These are phyloP conservation scores for Tuber melanosporum DNA, from an alignment of 495 filamentous ascomycete genomes.

Conservation along the genomic window DNA sequence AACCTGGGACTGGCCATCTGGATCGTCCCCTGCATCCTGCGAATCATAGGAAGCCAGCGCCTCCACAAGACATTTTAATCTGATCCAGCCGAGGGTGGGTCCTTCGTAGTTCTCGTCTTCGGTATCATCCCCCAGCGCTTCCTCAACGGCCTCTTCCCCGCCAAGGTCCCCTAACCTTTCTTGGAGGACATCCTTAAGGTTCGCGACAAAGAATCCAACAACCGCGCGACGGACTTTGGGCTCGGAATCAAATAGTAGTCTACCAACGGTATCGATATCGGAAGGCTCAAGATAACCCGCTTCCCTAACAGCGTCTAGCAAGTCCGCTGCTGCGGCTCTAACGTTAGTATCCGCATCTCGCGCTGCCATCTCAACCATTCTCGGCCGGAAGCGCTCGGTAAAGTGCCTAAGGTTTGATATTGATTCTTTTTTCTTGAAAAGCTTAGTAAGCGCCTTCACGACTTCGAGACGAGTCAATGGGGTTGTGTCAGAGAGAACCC, in stretches of 20 bases:
- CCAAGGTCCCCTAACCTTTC: constrained; percentile 75
- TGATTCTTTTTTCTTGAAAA: constrained; percentile 70
- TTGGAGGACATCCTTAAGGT: constrained; percentile 74
- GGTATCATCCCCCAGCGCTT: constrained; percentile 54
- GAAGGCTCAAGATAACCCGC: constrained; percentile 80
- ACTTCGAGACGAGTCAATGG: constrained; percentile 65
- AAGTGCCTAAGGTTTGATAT: constrained; percentile 73
- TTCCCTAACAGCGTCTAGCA: constrained; percentile 74
- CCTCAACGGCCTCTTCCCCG: constrained; percentile 68
- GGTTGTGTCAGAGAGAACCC: constrained; percentile 77
- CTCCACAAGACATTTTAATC: constrained; percentile 81
- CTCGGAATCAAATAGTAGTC: constrained; percentile 81
- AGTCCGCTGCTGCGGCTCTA: constrained; percentile 66
- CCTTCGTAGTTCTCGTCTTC: constrained; percentile 66
- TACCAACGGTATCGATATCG: constrained; percentile 79
- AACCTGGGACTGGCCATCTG: constrained; percentile 46
- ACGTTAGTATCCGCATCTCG: constrained; percentile 71
- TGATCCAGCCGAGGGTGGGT: constrained; percentile 77
- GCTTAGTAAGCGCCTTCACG: constrained; percentile 67
- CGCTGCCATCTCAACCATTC: constrained; percentile 89
- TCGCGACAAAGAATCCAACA: constrained; percentile 79
- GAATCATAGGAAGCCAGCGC: constrained; percentile 71
- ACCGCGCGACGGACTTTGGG: constrained; percentile 76
- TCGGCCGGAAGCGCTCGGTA: constrained; percentile 76
- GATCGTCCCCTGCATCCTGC: constrained; percentile 44